Evolutionary conservation across 2,329 filamentous ascomycete species (phyloP), one percentile per base, ranked within the genome.

Genomic region (Colletotrichum sp.): DNA sequence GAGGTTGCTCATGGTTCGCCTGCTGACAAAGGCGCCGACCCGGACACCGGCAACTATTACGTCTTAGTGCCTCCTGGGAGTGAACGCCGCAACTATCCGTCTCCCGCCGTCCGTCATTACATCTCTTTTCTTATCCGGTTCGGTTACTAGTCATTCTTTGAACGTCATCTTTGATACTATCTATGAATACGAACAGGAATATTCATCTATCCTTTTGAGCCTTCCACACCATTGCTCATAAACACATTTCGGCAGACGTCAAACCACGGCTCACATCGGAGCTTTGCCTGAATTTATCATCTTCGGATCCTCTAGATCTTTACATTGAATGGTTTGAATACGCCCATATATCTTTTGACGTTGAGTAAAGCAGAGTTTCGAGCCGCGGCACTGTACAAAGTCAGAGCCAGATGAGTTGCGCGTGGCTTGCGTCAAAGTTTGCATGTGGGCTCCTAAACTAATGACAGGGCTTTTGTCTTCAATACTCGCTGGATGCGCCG

Each of bases 1-100:
- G 0, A n/a, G 0, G 5, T 43, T n/a, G 16, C 4, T 39, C 36
- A 18, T 3, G 0, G 5, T 43, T 43, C 39, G 6, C 39, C 18
- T 6, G 39, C 18, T 43, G 39, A 43, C 39, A 1, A 43, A 5
- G 18, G 0, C 9, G 18, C 39, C 5, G 32, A 32, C 10, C 39
- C 5, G 6, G 1, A n/a, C 18, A n/a, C 0, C 9, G 12, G 39
- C 9, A 43, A n/a, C 18, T n/a, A 3, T 1, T 43, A 12, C 18
- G 18, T 43, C 39, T n/a, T 39, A 18, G 8, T 6, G 39, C 39
- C 18, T 43, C 18, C 18, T 43, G 9, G 39, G 5, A 43, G 9
- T n/a, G 39, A 43, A 43, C 18, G 5, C 18, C 18, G 39, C 18
- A 43, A n/a, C 9, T 2, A 43, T 2, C 18, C 18, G 39, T n/a